A percentile compares a stretch with the other conserved stretches of the same genome.
Evolutionary conservation across 2,329 filamentous ascomycete species (phyloP).

Genomic region (Parascedosporium putredinis): DNA sequence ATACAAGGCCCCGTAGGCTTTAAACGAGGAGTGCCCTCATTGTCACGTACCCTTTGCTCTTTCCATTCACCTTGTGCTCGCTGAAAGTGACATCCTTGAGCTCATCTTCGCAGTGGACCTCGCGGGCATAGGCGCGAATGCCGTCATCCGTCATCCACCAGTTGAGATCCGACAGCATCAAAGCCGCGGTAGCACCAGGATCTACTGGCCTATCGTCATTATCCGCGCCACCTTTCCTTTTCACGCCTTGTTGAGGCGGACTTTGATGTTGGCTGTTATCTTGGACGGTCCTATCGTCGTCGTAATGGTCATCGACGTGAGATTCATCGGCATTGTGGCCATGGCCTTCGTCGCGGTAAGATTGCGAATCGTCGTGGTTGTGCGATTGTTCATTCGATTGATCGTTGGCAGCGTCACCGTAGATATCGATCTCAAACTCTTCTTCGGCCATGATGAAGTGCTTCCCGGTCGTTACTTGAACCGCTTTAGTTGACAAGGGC

Average conservation of each 20-base stretch:
- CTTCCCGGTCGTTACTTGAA: too few relatives aligned
- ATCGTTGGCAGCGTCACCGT: constrained; percentile 45
- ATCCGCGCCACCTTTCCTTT: constrained; percentile 46
- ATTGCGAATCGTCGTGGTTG: constrained; percentile 19
- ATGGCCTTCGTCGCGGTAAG: constrained; percentile 16
- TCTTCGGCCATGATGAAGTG: constrained; percentile 54
- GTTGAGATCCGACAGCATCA: constrained; percentile 80
- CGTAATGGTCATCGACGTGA: constrained; percentile 20
- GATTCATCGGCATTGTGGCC: constrained; percentile 28
- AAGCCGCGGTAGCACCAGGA: constrained; percentile 52
- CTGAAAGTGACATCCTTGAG: constrained; percentile 91
- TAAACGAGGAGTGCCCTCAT: neutral
- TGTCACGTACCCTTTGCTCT: constrained; percentile 81
- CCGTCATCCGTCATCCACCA: constrained; percentile 99
- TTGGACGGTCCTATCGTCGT: constrained; percentile 23
- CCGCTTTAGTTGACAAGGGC: too few relatives aligned
- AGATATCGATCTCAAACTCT: constrained; percentile 64
- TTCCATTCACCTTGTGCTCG: constrained; percentile 97
- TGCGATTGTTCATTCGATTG: constrained; percentile 29
- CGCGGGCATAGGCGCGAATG: constrained; percentile 73
- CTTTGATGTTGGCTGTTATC: constrained; percentile 29
- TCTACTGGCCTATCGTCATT: constrained; percentile 47
- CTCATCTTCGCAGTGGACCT: constrained; percentile 72
- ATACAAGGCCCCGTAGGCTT: neutral
- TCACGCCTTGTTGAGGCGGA: constrained; percentile 38